Conservation (phyloP, 75 land plant genomes). For the Chamaecyparis obtusa region DNA sequence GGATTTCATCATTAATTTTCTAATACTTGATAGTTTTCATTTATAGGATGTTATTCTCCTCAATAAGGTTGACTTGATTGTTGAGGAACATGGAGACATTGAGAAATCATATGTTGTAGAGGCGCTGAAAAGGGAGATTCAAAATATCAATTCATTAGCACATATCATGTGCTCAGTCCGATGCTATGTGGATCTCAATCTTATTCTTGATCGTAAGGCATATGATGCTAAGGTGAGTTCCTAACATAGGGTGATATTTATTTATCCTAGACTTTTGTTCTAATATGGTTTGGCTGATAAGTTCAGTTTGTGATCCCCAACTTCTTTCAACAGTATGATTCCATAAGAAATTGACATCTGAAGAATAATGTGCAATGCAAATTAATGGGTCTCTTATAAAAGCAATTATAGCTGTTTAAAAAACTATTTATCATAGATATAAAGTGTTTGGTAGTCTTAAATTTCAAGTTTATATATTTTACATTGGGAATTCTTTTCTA, state of each 20-base stretch:
- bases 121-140: constrained; percentile 66
- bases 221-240: constrained; percentile 65
- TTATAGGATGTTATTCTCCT: constrained; percentile 84
- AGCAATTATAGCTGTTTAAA: not conserved
- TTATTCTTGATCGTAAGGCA: constrained; percentile 57
- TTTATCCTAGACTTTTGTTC: not conserved
- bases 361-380: not conserved
- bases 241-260: not conserved
- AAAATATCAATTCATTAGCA: constrained; percentile 66
- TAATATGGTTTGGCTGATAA: not conserved
- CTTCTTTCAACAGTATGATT: not conserved
- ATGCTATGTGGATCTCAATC: constrained; percentile 75
- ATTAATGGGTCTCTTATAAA: not conserved
- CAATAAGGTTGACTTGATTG: constrained; percentile 84
- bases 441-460: not conserved
- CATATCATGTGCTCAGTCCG: constrained; percentile 56
- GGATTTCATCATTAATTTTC: not conserved
- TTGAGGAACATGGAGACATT: constrained; percentile 28
- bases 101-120: constrained; percentile 22
- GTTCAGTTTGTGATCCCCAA: not conserved
- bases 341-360: not conserved
- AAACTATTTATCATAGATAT: not conserved
- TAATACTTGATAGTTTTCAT: not conserved
- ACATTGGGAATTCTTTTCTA: not conserved
- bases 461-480: not conserved